Conservation (phyloP, 140 eudicot species). For the Eryngium alpinum region DNA sequence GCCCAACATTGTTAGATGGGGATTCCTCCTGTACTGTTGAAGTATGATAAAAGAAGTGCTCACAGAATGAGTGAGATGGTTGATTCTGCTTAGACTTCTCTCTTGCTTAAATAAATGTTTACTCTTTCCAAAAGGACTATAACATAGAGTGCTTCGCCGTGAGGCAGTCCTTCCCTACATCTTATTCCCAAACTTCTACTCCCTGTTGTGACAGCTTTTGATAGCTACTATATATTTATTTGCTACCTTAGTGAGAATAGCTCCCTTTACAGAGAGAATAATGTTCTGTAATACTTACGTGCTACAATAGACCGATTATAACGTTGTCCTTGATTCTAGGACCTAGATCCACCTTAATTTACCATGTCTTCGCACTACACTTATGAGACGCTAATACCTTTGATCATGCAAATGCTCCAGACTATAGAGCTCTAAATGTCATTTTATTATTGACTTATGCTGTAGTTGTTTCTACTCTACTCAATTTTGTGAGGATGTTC, state of each 20-base stretch:
- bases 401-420: background rate
- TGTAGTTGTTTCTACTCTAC: constrained; percentile 75
- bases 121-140: background rate
- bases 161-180: background rate
- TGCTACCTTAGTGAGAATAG: background rate
- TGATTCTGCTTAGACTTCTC: too few relatives aligned
- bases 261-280: background rate
- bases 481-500: constrained; percentile 71
- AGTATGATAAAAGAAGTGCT: background rate
- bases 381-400: background rate
- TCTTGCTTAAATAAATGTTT: background rate
- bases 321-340: too few relatives aligned
- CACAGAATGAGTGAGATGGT: background rate
- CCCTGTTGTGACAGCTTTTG: background rate
- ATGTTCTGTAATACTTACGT: background rate
- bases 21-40: background rate
- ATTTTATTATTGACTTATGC: constrained; percentile 11
- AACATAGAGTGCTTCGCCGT: background rate
- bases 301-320: background rate
- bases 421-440: background rate
- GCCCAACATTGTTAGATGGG: too few relatives aligned
- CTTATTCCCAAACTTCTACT: background rate
- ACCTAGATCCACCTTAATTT: background rate
- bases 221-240: background rate
- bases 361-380: background rate